Evolutionary conservation across 2,329 filamentous ascomycete genomes (phyloP).

Genomic region (Pleurostoma richardsiae): DNA sequence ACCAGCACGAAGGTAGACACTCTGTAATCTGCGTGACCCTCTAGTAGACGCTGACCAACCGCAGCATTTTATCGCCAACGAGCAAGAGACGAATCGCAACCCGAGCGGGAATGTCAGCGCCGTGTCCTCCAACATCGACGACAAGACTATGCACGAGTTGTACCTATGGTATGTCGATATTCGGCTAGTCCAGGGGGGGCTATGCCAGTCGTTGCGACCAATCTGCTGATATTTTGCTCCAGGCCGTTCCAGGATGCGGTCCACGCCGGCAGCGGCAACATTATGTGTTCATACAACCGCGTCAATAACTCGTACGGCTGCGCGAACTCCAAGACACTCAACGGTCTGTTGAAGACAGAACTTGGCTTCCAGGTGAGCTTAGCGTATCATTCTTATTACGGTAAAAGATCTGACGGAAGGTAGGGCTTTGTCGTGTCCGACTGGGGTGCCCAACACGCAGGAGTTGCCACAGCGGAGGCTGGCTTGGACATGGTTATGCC

Average conservation of each 20-base stretch:
- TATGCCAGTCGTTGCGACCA: not conserved
- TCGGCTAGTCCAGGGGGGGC: conserved; percentile 3
- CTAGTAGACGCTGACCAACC: not conserved
- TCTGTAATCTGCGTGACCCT: no score
- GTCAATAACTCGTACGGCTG: conserved; percentile 66
- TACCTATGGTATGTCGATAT: conserved; percentile 36
- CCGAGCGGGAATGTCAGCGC: conserved; percentile 48
- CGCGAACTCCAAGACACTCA: conserved; percentile 60
- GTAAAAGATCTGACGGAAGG: not conserved
- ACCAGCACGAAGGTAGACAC: conserved; percentile 43
- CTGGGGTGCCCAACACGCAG: conserved; percentile 61
- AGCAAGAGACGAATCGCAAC: conserved; percentile 43
- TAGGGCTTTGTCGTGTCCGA: conserved; percentile 57
- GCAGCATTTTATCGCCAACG: conserved; percentile 63
- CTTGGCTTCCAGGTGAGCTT: conserved; percentile 40
- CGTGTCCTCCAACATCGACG: conserved; percentile 34
- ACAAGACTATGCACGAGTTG: conserved; percentile 37
- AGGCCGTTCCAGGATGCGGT: conserved; percentile 46
- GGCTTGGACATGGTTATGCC: conserved; percentile 74
- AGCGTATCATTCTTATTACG: not conserved
- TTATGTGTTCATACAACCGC: conserved; percentile 63
- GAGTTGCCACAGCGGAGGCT: conserved; percentile 55
- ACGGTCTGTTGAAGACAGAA: conserved; percentile 58
- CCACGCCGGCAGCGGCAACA: conserved; percentile 48
- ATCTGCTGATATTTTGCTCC: not conserved